phyloP scores from a whole-genome alignment of 2,329 filamentous ascomycete genomes.

The Neoarthrinium moseri region DNA sequence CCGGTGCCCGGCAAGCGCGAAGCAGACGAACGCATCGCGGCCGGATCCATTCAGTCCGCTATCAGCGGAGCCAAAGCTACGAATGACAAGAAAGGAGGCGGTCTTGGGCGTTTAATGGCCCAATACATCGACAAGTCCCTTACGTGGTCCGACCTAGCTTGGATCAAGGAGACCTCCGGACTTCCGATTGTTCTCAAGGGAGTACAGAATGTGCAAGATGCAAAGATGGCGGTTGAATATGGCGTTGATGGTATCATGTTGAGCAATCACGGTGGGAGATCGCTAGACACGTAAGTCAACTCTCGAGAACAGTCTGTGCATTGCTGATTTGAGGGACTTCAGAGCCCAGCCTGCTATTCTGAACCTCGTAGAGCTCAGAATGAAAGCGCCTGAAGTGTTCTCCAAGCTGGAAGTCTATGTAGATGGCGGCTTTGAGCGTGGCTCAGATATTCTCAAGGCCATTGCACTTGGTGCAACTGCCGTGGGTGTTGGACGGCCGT shows the following conservation, averaged over 20 bases:
- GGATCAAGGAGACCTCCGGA: conserved; percentile 44
- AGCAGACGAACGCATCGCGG: conserved; percentile 51
- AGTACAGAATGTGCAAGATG: conserved; percentile 55
- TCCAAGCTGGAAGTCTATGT: conserved; percentile 50
- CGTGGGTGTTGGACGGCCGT: conserved; percentile 52
- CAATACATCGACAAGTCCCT: conserved; percentile 51
- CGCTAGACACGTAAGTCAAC: conserved; percentile 44
- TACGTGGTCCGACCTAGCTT: conserved; percentile 51
- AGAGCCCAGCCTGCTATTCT: conserved; percentile 44
- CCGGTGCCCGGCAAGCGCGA: conserved; percentile 78
- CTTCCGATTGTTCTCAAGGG: conserved; percentile 58
- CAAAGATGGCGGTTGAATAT: conserved; percentile 44
- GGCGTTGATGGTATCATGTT: conserved; percentile 54
- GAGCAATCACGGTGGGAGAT: conserved; percentile 58
- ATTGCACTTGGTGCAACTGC: conserved; percentile 52
- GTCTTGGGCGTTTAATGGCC: conserved; percentile 50
- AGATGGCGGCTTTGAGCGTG: conserved; percentile 52
- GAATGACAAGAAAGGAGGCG: conserved; percentile 52
- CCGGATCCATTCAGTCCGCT: conserved; percentile 38
- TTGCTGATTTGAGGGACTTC: not conserved
- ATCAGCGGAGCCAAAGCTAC: conserved; percentile 39
- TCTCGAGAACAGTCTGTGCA: conserved; percentile 5
- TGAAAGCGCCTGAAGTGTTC: conserved; percentile 45
- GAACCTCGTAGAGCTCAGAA: conserved; percentile 51
- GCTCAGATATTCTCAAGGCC: conserved; percentile 54